phyloP scores from a whole-genome alignment of 139 green algal species.

The Volvox africanus region DNA sequence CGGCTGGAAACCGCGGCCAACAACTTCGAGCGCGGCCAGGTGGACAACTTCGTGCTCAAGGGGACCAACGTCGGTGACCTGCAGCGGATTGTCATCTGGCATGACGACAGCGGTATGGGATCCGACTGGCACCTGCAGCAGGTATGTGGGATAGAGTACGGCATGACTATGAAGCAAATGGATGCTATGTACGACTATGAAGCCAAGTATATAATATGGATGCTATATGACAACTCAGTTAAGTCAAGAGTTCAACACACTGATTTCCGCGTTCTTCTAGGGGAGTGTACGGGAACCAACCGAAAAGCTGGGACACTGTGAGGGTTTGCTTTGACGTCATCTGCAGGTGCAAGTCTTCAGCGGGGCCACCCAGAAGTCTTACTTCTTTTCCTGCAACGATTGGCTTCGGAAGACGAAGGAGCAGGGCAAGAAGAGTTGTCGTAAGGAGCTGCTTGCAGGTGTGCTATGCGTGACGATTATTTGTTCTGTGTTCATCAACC shows the following conservation, averaged over 20 bases:
- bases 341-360: constrained; percentile 66
- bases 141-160: not conserved
- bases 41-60: constrained; percentile 72
- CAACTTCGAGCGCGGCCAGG: constrained; percentile 44
- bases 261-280: too few relatives aligned
- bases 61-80: constrained; percentile 61
- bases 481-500: too few relatives aligned
- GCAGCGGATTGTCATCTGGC: constrained; percentile 55
- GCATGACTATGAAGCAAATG: too few relatives aligned
- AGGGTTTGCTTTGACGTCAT: not conserved
- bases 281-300: too few relatives aligned
- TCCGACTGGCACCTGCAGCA: constrained; percentile 56
- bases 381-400: constrained; percentile 64
- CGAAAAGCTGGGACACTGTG: too few relatives aligned
- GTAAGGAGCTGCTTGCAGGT: constrained; percentile 49
- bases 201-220: too few relatives aligned
- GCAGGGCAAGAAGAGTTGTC: constrained; percentile 34
- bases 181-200: too few relatives aligned
- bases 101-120: constrained; percentile 55
- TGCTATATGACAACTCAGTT: too few relatives aligned
- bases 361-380: constrained; percentile 52
- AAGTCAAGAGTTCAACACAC: too few relatives aligned
- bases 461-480: not conserved
- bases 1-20: constrained; percentile 47
- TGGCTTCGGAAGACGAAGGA: constrained; percentile 60